These are phyloP conservation scores for Quercus tomentella DNA, from an alignment of 331 rosid genomes.

Conservation along the genomic window DNA sequence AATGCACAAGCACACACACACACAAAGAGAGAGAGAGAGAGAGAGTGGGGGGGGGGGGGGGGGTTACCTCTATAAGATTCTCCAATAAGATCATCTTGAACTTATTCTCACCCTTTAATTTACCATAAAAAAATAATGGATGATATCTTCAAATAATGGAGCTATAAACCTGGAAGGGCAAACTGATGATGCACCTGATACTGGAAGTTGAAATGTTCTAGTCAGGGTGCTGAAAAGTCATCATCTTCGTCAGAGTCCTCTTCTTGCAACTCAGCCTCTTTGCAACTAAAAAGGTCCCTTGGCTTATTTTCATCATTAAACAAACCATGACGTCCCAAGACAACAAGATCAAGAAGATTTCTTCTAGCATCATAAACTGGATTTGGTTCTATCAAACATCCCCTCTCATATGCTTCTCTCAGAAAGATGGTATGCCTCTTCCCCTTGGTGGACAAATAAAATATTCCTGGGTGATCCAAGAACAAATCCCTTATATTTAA, in stretches of 20 bases:
- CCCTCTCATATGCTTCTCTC: slow-evolving; percentile 91
- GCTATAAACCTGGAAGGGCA: slow-evolving; percentile 1
- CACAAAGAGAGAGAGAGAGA: background rate
- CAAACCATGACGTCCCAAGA: slow-evolving; percentile 59
- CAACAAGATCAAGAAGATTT: slow-evolving; percentile 75
- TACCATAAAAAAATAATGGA: background rate
- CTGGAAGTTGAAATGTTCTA: slow-evolving; percentile 4
- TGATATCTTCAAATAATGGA: background rate
- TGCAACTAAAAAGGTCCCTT: slow-evolving; percentile 24
- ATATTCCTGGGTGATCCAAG: slow-evolving; percentile 92
- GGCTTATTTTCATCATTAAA: slow-evolving; percentile 35
- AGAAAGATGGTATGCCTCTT: slow-evolving; percentile 80
- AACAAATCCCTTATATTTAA: slow-evolving; percentile 81
- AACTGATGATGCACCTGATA: background rate
- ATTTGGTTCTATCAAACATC: slow-evolving; percentile 67
- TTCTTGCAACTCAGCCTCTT: slow-evolving; percentile 27
- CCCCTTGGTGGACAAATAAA: slow-evolving; percentile 90
- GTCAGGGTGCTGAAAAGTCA: slow-evolving; percentile 23
- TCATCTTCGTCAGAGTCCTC: slow-evolving; percentile 17
- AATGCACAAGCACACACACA: background rate
- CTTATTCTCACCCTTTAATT: background rate
- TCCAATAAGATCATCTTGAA: background rate
- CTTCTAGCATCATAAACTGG: slow-evolving; percentile 76
- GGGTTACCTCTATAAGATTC: background rate
- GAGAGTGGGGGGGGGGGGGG: background rate